Evolutionary conservation across 805 yeast species (phyloP).

Genomic region (Saccharomycopsis babjevae): DNA sequence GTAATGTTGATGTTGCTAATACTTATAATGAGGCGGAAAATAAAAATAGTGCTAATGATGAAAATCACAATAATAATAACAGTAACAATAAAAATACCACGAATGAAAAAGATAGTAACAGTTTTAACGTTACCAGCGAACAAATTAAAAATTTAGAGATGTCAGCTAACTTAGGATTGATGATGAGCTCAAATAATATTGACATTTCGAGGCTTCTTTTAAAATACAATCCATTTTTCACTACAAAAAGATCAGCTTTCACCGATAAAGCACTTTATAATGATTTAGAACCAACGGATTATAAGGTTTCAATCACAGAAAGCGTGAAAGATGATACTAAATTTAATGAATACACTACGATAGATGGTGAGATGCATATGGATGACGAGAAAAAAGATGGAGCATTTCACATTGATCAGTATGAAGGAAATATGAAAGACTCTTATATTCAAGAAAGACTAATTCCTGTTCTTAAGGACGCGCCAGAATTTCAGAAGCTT

Average conservation of each 20-base stretch:
- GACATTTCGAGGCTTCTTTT: not conserved
- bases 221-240: not conserved
- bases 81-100: not conserved
- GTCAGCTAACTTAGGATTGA: not conserved
- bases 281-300: not conserved
- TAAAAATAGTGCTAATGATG: too few species aligned
- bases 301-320: not conserved
- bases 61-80: too few species aligned
- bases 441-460: not conserved
- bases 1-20: too few species aligned
- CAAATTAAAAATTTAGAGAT: not conserved
- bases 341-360: not conserved
- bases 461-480: not conserved
- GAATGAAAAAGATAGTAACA: not conserved
- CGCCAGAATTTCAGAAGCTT: not conserved
- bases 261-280: not conserved
- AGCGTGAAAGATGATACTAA: not conserved
- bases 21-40: too few species aligned
- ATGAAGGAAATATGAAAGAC: not conserved
- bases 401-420: not conserved
- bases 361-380: not conserved
- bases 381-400: not conserved
- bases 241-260: not conserved
- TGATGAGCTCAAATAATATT: not conserved
- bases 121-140: not conserved